Percentiles rank a stretch among this genome's conserved stretches.
Conservation (phyloP, 2,329 filamentous ascomycete genomes). For the Calonectria pseudoturangicola region DNA sequence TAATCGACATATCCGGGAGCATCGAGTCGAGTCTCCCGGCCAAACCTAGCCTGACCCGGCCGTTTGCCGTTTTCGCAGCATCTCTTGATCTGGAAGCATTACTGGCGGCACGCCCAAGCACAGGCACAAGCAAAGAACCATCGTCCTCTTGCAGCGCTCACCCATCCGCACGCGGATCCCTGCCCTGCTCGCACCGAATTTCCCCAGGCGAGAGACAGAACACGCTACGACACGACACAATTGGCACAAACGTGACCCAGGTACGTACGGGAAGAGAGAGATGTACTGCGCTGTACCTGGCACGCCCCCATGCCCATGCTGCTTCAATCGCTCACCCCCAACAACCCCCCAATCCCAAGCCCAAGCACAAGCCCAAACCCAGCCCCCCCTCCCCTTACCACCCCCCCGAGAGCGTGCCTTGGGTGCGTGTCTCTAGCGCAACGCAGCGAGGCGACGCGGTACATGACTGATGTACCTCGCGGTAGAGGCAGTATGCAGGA, state of each 20-base stretch:
- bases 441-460: slow-evolving; percentile 48
- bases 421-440: slow-evolving; percentile 47
- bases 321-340: slow-evolving; percentile 48
- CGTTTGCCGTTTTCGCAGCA: slow-evolving; percentile 32
- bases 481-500: slow-evolving; percentile 35
- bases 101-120: slow-evolving; percentile 34
- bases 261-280: slow-evolving; percentile 39
- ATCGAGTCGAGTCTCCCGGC: slow-evolving; percentile 24
- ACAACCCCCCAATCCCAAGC: slow-evolving; percentile 41
- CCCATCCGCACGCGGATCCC: slow-evolving; percentile 52
- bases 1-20: slow-evolving; percentile 20
- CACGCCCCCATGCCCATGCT: slow-evolving; percentile 52
- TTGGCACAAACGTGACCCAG: slow-evolving; percentile 52
- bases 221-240: slow-evolving; percentile 57
- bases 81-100: slow-evolving; percentile 25
- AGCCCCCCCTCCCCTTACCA: slow-evolving; percentile 44
- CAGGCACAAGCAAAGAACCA: slow-evolving; percentile 15
- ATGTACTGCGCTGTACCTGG: slow-evolving; percentile 43
- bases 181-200: slow-evolving; percentile 51
- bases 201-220: slow-evolving; percentile 54
- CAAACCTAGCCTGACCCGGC: slow-evolving; percentile 16
- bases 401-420: slow-evolving; percentile 45
- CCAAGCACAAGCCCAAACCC: slow-evolving; percentile 41
- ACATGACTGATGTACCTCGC: slow-evolving; percentile 38
- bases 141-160: slow-evolving; percentile 17